A percentile compares a stretch with the other conserved stretches of the same genome.
These are phyloP conservation scores for Dimargaris cristalligena DNA, from an alignment of 192 early-diverging fungal species.

Conservation along the genomic window DNA sequence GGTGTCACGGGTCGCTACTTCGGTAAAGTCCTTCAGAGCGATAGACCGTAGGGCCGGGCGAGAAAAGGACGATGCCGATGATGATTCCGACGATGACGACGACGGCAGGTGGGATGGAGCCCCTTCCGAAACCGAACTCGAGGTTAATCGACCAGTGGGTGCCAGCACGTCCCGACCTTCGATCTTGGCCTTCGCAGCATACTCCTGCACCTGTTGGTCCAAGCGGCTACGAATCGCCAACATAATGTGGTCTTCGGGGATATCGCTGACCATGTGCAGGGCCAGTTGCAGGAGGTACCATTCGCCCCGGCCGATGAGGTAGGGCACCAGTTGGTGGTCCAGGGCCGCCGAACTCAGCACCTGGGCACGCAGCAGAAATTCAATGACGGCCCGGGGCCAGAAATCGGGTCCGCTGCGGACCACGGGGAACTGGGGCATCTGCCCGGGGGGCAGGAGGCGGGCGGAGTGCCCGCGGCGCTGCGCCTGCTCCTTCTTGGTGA, in stretches of 20 bases:
- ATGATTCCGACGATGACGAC: neutral
- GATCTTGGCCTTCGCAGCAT: too few species aligned
- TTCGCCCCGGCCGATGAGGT: neutral
- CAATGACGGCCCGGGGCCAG: neutral
- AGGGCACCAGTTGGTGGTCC: neutral
- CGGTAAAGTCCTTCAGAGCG: too few species aligned
- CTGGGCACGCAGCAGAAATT: neutral
- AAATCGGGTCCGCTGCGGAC: neutral
- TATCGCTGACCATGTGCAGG: neutral
- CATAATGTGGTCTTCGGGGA: neutral
- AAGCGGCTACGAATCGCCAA: neutral
- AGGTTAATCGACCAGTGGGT: neutral
- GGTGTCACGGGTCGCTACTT: too few species aligned
- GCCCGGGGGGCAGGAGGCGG: neutral
- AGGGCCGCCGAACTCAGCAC: neutral
- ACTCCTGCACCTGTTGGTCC: too few species aligned
- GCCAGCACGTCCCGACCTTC: too few species aligned
- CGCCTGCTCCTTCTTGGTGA: too few species aligned
- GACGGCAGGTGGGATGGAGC: too few species aligned
- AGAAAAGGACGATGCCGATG: neutral
- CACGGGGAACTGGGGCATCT: neutral
- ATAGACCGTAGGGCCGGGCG: too few species aligned
- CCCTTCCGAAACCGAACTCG: too few species aligned
- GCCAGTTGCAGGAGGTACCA: neutral
- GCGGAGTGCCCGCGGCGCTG: neutral